Percentiles rank a stretch among this genome's conserved stretches.
phyloP scores from a whole-genome alignment of 306 rosid genomes.

The Sindora glabra region DNA sequence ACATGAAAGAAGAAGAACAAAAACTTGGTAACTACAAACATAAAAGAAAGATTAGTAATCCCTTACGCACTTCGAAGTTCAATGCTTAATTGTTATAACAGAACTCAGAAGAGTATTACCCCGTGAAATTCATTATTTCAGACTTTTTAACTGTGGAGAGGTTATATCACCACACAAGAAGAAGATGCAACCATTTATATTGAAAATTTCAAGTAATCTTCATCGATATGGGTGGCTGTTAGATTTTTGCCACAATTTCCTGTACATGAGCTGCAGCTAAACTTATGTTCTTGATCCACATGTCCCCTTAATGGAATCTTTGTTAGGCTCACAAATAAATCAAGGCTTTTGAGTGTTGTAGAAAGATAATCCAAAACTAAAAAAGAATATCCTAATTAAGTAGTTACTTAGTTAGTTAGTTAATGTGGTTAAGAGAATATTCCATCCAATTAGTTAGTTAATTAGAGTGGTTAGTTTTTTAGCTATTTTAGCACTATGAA shows the following conservation, averaged over 20 bases:
- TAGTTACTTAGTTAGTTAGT: no score
- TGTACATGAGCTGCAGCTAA: not conserved
- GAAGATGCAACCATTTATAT: not conserved
- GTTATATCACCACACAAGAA: not conserved
- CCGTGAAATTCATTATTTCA: not conserved
- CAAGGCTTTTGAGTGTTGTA: not conserved
- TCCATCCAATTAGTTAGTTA: no score
- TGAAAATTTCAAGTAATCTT: not conserved
- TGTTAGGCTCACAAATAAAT: not conserved
- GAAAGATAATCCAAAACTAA: no score
- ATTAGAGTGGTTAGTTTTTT: no score
- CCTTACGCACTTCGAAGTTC: constrained; percentile 3
- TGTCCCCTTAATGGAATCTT: not conserved
- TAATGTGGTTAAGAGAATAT: no score
- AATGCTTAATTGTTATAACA: not conserved
- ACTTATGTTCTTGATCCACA: not conserved
- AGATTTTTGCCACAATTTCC: not conserved
- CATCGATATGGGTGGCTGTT: not conserved
- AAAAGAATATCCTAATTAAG: no score
- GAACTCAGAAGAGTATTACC: not conserved
- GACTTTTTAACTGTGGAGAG: not conserved
- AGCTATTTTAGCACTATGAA: no score
- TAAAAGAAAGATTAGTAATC: not conserved
- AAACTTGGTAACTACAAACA: constrained; percentile 7
- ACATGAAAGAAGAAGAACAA: not conserved